A percentile compares a stretch with the other conserved stretches of the same genome.
phyloP scores from a whole-genome alignment of 257 asterid species.

The Hygrophila difformis region DNA sequence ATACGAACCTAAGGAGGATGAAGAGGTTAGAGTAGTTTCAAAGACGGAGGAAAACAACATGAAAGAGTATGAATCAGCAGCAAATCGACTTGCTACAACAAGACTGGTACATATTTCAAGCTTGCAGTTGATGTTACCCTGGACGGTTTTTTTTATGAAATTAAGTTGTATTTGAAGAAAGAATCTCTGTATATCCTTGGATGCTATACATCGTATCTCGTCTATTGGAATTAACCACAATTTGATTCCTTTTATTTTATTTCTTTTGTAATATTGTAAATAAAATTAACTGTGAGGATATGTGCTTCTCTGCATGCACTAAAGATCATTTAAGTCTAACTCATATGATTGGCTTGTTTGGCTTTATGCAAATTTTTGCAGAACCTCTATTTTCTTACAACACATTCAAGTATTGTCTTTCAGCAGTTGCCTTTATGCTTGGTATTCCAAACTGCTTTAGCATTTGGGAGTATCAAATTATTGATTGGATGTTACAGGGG shows the following conservation, averaged over 20 bases:
- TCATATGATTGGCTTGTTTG: constrained; percentile 2
- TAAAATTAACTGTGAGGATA: neutral
- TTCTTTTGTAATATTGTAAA: neutral
- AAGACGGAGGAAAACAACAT: constrained; percentile 49
- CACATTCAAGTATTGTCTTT: too few species aligned
- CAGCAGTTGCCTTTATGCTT: constrained; percentile 5
- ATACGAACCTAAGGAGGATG: constrained; percentile 77
- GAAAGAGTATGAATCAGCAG: constrained; percentile 78
- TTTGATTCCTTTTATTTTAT: constrained; percentile 3
- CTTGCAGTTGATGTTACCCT: constrained; percentile 16
- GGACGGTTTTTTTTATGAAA: constrained; percentile 6
- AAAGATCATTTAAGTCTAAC: too few species aligned
- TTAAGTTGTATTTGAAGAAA: constrained; percentile 6
- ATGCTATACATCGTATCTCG: neutral
- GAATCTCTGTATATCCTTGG: constrained; percentile 3
- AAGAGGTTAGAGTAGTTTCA: constrained; percentile 64
- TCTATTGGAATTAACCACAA: neutral
- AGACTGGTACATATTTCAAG: constrained; percentile 46
- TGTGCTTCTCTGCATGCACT: too few species aligned
- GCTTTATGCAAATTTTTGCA: neutral
- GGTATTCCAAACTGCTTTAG: neutral
- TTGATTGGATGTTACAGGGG: neutral
- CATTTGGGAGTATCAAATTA: constrained; percentile 13
- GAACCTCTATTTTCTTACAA: neutral
- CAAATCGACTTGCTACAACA: constrained; percentile 62